These are phyloP conservation scores for Goniomonas avonlea DNA, from an alignment of 78 protist genomes.

Conservation along the genomic window DNA sequence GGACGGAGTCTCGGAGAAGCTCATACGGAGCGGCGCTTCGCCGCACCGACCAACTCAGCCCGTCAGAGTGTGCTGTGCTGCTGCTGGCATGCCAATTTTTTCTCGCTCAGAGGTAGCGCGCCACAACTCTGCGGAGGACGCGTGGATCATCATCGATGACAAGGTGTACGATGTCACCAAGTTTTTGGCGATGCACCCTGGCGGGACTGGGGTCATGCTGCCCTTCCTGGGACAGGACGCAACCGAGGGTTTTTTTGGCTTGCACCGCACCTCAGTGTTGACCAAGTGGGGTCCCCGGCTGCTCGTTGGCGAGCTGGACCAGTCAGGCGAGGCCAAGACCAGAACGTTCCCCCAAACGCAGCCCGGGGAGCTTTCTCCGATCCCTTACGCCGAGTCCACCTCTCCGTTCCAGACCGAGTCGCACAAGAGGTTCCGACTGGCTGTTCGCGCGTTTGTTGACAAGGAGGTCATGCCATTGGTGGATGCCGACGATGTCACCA, in stretches of 20 bases:
- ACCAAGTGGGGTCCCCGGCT: background rate
- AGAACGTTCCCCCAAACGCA: too few species aligned
- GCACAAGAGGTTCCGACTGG: background rate
- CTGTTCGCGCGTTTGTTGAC: background rate
- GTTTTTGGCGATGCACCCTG: constrained; percentile 19
- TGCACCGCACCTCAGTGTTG: background rate
- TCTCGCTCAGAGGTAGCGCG: background rate
- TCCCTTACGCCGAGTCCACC: background rate
- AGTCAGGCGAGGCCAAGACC: background rate
- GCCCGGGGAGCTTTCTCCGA: too few species aligned
- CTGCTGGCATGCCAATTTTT: background rate
- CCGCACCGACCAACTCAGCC: too few species aligned
- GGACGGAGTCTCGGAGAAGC: too few species aligned
- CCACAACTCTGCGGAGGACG: background rate
- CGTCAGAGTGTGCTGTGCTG: too few species aligned
- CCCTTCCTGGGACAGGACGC: background rate
- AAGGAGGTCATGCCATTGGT: too few species aligned
- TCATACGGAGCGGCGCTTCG: too few species aligned
- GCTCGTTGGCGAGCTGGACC: background rate
- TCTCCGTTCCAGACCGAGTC: background rate
- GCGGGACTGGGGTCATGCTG: too few species aligned
- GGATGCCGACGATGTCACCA: too few species aligned
- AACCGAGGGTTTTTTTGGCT: background rate
- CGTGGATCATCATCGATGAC: constrained; percentile 12
- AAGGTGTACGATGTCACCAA: constrained; percentile 17